Evolutionary conservation across 805 yeast genomes (phyloP).

Genomic region (Kregervanrija fluxuum): DNA sequence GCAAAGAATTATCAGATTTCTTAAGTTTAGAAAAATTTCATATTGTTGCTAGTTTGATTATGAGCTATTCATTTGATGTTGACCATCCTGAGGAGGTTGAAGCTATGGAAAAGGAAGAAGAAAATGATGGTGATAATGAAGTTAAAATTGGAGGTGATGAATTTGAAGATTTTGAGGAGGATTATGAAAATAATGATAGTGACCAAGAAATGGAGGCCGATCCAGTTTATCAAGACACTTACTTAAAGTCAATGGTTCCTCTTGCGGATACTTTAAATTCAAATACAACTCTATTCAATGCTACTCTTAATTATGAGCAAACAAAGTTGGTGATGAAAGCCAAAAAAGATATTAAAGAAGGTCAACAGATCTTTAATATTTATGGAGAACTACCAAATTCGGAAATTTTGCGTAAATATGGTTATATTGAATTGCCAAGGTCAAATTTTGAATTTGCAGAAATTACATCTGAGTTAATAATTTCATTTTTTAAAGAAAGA

Average conservation of each 20-base stretch:
- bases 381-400: conserved; percentile 89
- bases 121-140: conserved; percentile 19
- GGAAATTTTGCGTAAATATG: conserved; percentile 86
- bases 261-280: conserved; percentile 88
- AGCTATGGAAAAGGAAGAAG: conserved; percentile 26
- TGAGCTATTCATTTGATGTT: conserved; percentile 90
- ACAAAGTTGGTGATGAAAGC: conserved; percentile 64
- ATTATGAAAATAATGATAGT: conserved; percentile 14
- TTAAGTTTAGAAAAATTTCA: conserved; percentile 55
- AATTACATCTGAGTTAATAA: conserved; percentile 40
- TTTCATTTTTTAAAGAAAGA: conserved; percentile 27
- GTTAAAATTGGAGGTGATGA: conserved; percentile 17
- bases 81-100: conserved; percentile 30
- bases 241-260: conserved; percentile 82
- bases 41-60: conserved; percentile 67
- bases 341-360: conserved; percentile 47
- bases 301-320: conserved; percentile 49
- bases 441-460: conserved; percentile 81
- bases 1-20: conserved; percentile 25
- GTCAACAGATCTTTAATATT: conserved; percentile 77
- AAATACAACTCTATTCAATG: conserved; percentile 70
- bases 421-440: conserved; percentile 72
- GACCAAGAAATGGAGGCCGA: conserved; percentile 14
- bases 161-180: conserved; percentile 13
- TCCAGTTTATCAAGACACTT: conserved; percentile 23